These are phyloP conservation scores for Talaromyces sp. DNA, from an alignment of 2,329 filamentous ascomycete species.

Conservation along the genomic window DNA sequence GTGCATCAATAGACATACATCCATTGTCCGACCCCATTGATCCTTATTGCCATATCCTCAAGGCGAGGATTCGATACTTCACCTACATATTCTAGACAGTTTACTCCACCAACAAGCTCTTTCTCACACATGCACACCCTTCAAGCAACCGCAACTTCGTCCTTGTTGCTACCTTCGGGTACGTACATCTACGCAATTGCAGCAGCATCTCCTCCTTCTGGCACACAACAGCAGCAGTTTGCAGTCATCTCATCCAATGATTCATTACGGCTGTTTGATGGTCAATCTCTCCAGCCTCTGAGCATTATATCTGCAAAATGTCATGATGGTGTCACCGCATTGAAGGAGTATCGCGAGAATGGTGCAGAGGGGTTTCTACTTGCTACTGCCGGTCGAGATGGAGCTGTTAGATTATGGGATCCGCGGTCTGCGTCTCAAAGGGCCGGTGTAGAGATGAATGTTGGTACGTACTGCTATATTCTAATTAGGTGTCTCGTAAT, in stretches of 20 bases:
- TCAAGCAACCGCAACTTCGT: constrained; percentile 29
- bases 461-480: constrained; percentile 22
- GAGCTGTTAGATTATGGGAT: constrained; percentile 40
- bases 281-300: constrained; percentile 28
- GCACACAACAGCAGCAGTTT: constrained; percentile 23
- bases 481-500: neutral
- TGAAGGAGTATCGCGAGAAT: constrained; percentile 25
- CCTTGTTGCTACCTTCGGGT: constrained; percentile 34
- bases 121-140: constrained; percentile 29
- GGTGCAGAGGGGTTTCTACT: constrained; percentile 25
- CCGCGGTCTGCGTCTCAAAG: constrained; percentile 24
- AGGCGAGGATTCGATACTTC: neutral
- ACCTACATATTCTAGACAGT: neutral
- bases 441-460: constrained; percentile 31
- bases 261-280: constrained; percentile 40
- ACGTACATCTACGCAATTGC: constrained; percentile 43
- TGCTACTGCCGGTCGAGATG: constrained; percentile 38
- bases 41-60: neutral
- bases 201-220: constrained; percentile 20
- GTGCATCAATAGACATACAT: constrained; percentile 7
- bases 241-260: constrained; percentile 44
- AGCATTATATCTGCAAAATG: constrained; percentile 25
- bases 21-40: neutral
- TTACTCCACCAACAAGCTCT: neutral
- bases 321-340: constrained; percentile 36